Evolutionary conservation across 1,284 basidiomycete genomes (phyloP).

Genomic region (Hemileia vastatrix): DNA sequence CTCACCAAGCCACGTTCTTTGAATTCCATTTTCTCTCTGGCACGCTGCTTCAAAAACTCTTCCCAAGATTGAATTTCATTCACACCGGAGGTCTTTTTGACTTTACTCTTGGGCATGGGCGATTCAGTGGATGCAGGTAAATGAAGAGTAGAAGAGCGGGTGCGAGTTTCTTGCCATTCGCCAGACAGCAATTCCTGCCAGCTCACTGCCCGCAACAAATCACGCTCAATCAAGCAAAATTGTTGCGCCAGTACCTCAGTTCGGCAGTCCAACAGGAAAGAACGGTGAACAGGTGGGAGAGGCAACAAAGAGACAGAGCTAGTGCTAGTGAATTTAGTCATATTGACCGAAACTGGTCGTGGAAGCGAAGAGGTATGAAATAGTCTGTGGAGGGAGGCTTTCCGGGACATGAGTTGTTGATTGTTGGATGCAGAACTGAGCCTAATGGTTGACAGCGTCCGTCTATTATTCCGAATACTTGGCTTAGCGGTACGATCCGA

Average conservation of each 20-base stretch:
- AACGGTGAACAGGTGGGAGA: constrained; percentile 32
- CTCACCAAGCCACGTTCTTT: no score
- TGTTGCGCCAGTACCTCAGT: constrained; percentile 62
- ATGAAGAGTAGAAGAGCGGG: background rate
- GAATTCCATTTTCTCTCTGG: constrained; percentile 57
- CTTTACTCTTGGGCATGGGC: constrained; percentile 6
- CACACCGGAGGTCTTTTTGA: constrained; percentile 39
- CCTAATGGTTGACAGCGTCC: no score
- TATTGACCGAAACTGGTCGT: background rate
- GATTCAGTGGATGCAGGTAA: no score
- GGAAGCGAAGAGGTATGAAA: background rate
- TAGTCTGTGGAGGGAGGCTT: constrained; percentile 13
- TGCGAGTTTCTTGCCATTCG: constrained; percentile 41
- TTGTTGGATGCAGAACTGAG: no score
- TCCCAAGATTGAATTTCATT: constrained; percentile 71
- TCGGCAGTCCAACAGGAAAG: constrained; percentile 35
- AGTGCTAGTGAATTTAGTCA: constrained; percentile 25
- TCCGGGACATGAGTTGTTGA: constrained; percentile 14
- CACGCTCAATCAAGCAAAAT: constrained; percentile 76
- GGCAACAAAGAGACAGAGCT: constrained; percentile 1
- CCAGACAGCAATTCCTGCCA: constrained; percentile 67
- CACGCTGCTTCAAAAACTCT: constrained; percentile 64
- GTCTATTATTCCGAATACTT: no score
- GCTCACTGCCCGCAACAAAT: constrained; percentile 68
- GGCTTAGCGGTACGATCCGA: no score